Base-by-base conservation (phyloP, 169 alveolate genomes). In the Cryptosporidium tyzzeri region DNA sequence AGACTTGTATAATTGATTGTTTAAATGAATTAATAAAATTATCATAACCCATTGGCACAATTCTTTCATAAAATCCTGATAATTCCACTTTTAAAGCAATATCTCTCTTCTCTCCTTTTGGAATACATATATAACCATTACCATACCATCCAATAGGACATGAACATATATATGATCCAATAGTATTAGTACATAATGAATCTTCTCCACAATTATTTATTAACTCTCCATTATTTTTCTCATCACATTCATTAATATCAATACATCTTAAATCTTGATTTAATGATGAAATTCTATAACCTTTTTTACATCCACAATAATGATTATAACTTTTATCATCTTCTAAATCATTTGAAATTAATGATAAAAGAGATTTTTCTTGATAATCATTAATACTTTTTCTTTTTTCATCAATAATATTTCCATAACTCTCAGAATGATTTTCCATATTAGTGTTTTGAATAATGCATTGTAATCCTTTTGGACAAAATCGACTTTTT, bases 121-220 rank as follows among this genome's bases (percentile, higher is more conserved):
- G 93, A 8, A n/a, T 10, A 91, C 94, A 92, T 12, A 61, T 48
- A 39, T 61, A 65, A 62, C 94, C 94, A 29, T 86, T 70, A 3
- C 92, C 92, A 21, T 35, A 35, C 91, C 84, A 92, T 1, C 94
- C 94, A 12, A 62, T 4, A 23, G 84, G 70, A 69, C 94, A 92
- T 8, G 86, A 55, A 73, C 94, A 92, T 18, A 55, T 41, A 86
- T 61, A 92, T 37, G 92, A 70, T 1, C 94, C 94, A 33, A 70
- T 48, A 12, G 93, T 92, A 91, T 92, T 92, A 9, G 91, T 71
- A 61, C 94, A 92, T 23, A 48, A 74, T 18, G 92, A 91, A 31
- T 58, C 69, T 21, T 55, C 39, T 10, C 86, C 85, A 65, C 94
- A 92, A 58, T 59, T n/a, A 71, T 86, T 75, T 71, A 69, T 14